Percentiles rank a stretch among this genome's conserved stretches.
These are phyloP conservation scores for Begonia peltatifolia DNA, from an alignment of 306 rosid genomes.

Conservation along the genomic window DNA sequence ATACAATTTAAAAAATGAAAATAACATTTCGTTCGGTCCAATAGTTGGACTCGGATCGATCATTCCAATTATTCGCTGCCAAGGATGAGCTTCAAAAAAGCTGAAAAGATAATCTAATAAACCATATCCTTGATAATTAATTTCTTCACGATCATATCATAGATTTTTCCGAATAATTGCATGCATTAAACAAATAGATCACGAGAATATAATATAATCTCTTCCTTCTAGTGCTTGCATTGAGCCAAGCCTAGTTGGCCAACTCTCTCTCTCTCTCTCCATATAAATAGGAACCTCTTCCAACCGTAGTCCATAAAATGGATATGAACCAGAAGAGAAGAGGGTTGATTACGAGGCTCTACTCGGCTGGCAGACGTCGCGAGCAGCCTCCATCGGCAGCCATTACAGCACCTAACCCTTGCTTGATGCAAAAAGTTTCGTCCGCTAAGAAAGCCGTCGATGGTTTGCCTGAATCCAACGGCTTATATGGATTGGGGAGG, in stretches of 20 bases:
- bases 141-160: too few relatives aligned
- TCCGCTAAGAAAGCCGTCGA: not conserved
- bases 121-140: too few relatives aligned
- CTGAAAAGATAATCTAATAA: too few relatives aligned
- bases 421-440: not conserved
- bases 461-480: not conserved
- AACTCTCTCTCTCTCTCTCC: not conserved
- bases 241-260: too few relatives aligned
- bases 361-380: not conserved
- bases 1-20: too few relatives aligned
- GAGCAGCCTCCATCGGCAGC: not conserved
- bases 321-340: slow-evolving; percentile 6
- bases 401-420: not conserved
- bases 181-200: not conserved
- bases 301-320: not conserved
- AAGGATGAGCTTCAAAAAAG: too few relatives aligned
- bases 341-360: slow-evolving; percentile 12
- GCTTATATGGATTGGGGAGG: not conserved
- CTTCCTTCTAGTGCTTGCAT: not conserved
- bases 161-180: not conserved
- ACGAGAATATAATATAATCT: not conserved
- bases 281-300: not conserved
- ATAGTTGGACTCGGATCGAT: too few relatives aligned
- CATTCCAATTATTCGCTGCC: too few relatives aligned
- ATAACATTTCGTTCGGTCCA: too few relatives aligned